Base-by-base conservation (phyloP, 2,329 filamentous ascomycete genomes). In the Lecanosticta acicola region DNA sequence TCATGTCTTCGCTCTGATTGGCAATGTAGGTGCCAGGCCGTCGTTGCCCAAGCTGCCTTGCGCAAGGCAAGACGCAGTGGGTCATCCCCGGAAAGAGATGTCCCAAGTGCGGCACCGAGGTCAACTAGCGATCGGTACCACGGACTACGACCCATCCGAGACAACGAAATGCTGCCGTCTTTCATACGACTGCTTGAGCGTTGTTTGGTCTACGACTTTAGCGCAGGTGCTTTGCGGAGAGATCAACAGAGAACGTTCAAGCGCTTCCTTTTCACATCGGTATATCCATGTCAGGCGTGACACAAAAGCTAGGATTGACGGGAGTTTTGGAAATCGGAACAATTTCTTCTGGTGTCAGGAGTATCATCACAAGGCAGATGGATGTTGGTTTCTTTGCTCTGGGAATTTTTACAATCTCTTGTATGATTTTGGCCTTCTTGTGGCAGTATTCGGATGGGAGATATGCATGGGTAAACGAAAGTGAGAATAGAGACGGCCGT, bases 51-150 rank as follows among this genome's bases (percentile, higher is more conserved):
- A 49, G 36, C n/a, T 66, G 63, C 45, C 48, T 58, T 17, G 24
- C 46, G 11, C 56, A 55, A 41, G 63, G 63, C 18, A 45, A 57
- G 42, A 61, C 61, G 2, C 48, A 62, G 26, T 66, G 60, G 61
- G 64, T 66, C 39, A 63, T 66, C 39, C 57, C 59, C 11, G 63
- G 63, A 41, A 66, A 66, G 55, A 51, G 54, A 36, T 66, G 64
- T 45, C 58, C 62, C 20, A 52, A 59, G 29, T 66, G 64, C 46
- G 55, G 58, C n/a, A 58, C 55, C 18, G 59, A 62, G 41, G 61
- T 66, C 41, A 61, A 58, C 41, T 64, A 24, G 44, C 11, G 7
- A 29, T 11, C 24, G 11, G 7, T 11, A 29, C 24, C 7, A 29
- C 11, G 11, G 7, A 11, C 24, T 11, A 29, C 24, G 24, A 11